Conservation (phyloP, 1,139 yeast species). For the Arxiozyma slooffiae region DNA sequence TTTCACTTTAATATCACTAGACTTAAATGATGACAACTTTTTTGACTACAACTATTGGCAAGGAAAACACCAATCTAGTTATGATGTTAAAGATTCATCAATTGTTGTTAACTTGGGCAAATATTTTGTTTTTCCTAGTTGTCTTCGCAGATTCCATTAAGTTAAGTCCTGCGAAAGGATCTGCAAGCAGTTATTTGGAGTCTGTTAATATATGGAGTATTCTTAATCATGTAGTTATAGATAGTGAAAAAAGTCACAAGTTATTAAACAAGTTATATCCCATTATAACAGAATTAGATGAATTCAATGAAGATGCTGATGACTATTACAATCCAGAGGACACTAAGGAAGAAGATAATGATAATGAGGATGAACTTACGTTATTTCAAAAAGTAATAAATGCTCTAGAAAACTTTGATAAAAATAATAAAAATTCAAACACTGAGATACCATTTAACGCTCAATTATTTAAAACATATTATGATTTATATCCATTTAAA, state of each 20-base stretch:
- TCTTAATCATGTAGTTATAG: slow-evolving; percentile 6
- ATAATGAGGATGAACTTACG: not conserved
- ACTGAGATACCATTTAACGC: slow-evolving; percentile 6
- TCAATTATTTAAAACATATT: slow-evolving; percentile 10
- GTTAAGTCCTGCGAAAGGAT: not conserved
- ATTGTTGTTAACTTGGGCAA: not conserved
- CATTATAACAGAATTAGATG: not conserved
- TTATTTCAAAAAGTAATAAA: not conserved
- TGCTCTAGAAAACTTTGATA: not conserved
- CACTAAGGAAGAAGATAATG: not conserved
- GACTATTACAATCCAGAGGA: not conserved
- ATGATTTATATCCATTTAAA: slow-evolving; percentile 20
- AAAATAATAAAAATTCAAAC: not conserved
- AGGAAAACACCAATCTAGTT: not conserved
- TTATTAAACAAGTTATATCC: slow-evolving; percentile 14
- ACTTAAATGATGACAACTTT: not conserved
- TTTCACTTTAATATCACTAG: not conserved
- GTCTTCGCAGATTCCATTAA: not conserved
- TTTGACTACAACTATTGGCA: not conserved
- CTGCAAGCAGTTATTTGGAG: slow-evolving; percentile 1
- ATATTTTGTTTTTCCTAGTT: not conserved
- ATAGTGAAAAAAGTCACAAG: not conserved
- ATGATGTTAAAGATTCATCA: not conserved
- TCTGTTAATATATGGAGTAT: slow-evolving; percentile 11
- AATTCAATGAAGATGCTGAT: not conserved